These are phyloP conservation scores for Mycena polygramma DNA, from an alignment of 768 basidiomycete genomes.

Conservation along the genomic window DNA sequence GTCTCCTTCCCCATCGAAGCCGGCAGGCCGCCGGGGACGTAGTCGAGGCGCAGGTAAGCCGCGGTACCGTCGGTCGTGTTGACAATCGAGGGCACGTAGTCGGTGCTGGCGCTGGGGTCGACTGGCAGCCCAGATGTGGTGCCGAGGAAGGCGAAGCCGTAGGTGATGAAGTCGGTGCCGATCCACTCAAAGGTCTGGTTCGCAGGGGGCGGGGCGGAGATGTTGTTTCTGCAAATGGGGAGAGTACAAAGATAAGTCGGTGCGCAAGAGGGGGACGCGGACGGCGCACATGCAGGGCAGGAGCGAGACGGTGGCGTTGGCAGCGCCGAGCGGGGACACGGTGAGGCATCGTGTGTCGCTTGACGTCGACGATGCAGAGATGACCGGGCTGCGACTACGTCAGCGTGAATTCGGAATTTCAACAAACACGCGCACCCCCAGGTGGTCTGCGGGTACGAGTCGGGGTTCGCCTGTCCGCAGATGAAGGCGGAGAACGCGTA, in stretches of 20 bases:
- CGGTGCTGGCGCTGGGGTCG: neutral
- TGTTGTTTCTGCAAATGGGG: neutral
- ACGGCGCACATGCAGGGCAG: constrained; percentile 13
- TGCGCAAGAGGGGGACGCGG: neutral
- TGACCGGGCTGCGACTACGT: neutral
- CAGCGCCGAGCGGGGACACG: constrained; percentile 3
- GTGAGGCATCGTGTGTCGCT: neutral
- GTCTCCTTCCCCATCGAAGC: constrained; percentile 21
- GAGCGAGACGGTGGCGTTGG: constrained; percentile 17
- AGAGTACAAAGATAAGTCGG: no score
- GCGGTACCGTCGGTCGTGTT: neutral
- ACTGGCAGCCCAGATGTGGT: neutral
- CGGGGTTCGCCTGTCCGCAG: constrained; percentile 3
- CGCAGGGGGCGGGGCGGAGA: neutral
- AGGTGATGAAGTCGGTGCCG: constrained; percentile 18
- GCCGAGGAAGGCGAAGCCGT: constrained; percentile 21
- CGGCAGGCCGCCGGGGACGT: constrained; percentile 10
- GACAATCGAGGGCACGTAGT: constrained; percentile 20
- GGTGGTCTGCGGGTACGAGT: constrained; percentile 21
- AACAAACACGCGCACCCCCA: neutral
- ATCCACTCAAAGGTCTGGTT: constrained; percentile 23
- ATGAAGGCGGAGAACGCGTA: constrained; percentile 7
- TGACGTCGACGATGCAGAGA: neutral
- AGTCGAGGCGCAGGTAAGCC: constrained; percentile 15
- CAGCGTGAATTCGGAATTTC: no score